Conservation (phyloP, 2,329 filamentous ascomycete species). For the Fusarium nygamai region DNA sequence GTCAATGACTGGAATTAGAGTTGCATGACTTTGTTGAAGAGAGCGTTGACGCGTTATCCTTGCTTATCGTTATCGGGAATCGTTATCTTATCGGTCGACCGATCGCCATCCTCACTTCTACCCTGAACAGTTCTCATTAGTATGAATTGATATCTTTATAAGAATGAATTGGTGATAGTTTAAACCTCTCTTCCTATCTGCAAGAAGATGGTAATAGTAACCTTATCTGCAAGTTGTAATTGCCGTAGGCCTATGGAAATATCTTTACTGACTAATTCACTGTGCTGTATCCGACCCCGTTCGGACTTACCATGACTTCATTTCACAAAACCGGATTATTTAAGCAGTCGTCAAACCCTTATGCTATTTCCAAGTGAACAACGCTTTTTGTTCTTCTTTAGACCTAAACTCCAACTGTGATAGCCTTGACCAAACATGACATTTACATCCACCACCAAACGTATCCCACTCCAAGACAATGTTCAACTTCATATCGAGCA, state of each 20-base stretch:
- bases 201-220: too few relatives aligned
- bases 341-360: accelerated
- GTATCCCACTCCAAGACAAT: not conserved
- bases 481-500: not conserved
- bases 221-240: accelerated
- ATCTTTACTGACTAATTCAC: accelerated
- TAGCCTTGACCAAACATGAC: not conserved
- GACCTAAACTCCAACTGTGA: too few relatives aligned
- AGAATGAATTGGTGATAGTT: too few relatives aligned
- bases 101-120: accelerated
- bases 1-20: not conserved
- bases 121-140: too few relatives aligned
- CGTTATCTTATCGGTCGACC: not conserved
- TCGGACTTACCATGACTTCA: not conserved
- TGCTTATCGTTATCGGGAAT: not conserved
- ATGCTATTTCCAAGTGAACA: accelerated
- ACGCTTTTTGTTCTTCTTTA: too few relatives aligned
- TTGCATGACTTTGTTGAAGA: not conserved
- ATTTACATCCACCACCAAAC: not conserved
- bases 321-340: accelerated
- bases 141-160: too few relatives aligned
- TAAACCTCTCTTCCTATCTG: not conserved
- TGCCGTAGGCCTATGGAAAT: not conserved
- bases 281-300: accelerated
- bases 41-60: not conserved